Evolutionary conservation across 73 alveolate species (phyloP).

Genomic region (Paramecium tetraurelia): DNA sequence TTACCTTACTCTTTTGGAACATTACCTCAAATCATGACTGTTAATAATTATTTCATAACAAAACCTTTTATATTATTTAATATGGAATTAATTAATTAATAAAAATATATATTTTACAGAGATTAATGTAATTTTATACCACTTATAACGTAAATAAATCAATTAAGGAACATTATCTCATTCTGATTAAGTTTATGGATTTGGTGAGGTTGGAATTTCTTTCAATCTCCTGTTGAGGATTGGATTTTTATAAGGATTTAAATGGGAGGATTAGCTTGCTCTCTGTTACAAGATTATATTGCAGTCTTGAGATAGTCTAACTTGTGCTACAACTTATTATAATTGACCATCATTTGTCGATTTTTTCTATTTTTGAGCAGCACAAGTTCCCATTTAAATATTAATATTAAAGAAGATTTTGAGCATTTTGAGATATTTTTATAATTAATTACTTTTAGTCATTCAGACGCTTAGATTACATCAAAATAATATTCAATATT

Average conservation of each 20-base stretch:
- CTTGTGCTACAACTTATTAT: not conserved
- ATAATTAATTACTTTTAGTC: not conserved
- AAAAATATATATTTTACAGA: not conserved
- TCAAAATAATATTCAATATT: not conserved
- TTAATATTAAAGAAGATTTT: not conserved
- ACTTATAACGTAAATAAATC: not conserved
- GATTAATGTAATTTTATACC: not conserved
- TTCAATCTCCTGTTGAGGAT: not conserved
- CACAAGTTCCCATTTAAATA: not conserved
- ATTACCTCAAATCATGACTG: not conserved
- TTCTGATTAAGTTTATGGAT: not conserved
- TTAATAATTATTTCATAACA: not conserved
- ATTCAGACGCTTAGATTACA: not conserved
- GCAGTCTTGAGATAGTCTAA: not conserved
- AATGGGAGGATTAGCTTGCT: not conserved
- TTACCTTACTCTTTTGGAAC: not conserved
- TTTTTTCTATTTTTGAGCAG: not conserved
- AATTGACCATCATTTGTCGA: not conserved
- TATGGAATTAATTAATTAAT: not conserved
- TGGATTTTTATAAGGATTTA: constrained; percentile 4
- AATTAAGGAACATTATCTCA: not conserved
- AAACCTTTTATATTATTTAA: not conserved
- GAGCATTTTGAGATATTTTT: not conserved
- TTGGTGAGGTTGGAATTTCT: not conserved
- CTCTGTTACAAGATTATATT: not conserved